Evolutionary conservation across 805 yeast genomes (phyloP).

Genomic region (Metschnikowia lochheadii): DNA sequence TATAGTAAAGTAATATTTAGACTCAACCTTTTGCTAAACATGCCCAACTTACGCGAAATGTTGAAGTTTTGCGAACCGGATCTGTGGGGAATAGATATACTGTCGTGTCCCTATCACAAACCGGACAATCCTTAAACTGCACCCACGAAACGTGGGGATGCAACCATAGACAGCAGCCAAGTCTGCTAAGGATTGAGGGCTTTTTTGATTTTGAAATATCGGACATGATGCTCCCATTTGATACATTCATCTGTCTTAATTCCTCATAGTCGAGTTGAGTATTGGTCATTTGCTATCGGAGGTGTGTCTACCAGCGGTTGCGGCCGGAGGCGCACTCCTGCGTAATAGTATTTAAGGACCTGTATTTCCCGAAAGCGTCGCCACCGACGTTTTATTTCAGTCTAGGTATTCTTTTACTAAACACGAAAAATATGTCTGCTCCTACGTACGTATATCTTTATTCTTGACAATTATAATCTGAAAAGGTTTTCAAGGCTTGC

Average conservation of each 20-base stretch:
- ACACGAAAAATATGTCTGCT: constrained; percentile 32
- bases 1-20: background rate
- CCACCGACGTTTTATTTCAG: constrained; percentile 4
- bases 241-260: background rate
- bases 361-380: constrained; percentile 11
- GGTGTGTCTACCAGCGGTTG: constrained; percentile 3
- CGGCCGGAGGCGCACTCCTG: constrained; percentile 11
- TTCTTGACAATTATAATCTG: no score
- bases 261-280: background rate
- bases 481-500: background rate
- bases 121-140: background rate
- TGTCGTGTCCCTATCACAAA: constrained; percentile 2
- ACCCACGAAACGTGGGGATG: constrained; percentile 1
- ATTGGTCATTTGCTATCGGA: constrained; percentile 2
- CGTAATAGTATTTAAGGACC: constrained; percentile 13
- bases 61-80: background rate
- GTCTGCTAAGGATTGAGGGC: background rate
- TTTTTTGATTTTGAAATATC: background rate
- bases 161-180: background rate
- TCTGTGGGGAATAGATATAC: background rate
- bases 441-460: constrained; percentile 35
- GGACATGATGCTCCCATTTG: background rate
- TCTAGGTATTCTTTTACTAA: constrained; percentile 5
- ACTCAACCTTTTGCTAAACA: background rate
- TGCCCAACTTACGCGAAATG: background rate